Base-by-base conservation (phyloP, 169 alveolate genomes). In the Plasmodium sp. region DNA sequence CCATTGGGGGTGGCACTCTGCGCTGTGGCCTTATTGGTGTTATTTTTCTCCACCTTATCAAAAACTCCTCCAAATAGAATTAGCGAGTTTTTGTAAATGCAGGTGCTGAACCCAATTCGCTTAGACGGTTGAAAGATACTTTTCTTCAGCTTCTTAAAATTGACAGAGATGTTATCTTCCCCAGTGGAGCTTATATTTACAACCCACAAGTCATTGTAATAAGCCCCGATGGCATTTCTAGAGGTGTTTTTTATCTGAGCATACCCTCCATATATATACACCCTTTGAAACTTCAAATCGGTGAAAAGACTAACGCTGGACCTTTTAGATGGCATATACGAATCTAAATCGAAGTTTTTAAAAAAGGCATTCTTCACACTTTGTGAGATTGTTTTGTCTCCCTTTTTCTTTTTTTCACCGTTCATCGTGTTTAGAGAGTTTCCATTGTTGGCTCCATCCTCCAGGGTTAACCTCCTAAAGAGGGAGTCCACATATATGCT, bases 201-300 rank as follows among this genome's bases (percentile, higher is more conserved):
- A 62, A 97, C 79, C 99, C 99, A 97, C 45, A 98, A 72, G 83
- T 98, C 99, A 75, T 95, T 85, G 84, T 96, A 96, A 41, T 95
- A 92, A 67, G 90, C 92, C 33, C 98, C 99, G 34, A 96, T 94
- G n/a, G 97, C 98, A 62, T 96, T 97, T 58, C 96, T 96, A 34
- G 95, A 72, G 14, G 97, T 97, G 80, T 97, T 98, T 90, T 96
- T 97, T 71, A 96, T 84, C 93, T 98, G 97, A 39, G 98, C 96
- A 92, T 96, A 97, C n/a, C 99, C 99, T 14, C 99, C 99, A 93
- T 96, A 97, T 84, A 98, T 93, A 83, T 97, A 96, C 31, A 98
- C 81, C 41, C 85, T 95, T 62, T 95, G 92, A 81, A 91, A 96
- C 93, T 93, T 80, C 54, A 51, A 27, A 39, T 84, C 93, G n/a